Base-by-base conservation (phyloP, 1,139 yeast genomes). In the Blastobotrys illinoisensis region DNA sequence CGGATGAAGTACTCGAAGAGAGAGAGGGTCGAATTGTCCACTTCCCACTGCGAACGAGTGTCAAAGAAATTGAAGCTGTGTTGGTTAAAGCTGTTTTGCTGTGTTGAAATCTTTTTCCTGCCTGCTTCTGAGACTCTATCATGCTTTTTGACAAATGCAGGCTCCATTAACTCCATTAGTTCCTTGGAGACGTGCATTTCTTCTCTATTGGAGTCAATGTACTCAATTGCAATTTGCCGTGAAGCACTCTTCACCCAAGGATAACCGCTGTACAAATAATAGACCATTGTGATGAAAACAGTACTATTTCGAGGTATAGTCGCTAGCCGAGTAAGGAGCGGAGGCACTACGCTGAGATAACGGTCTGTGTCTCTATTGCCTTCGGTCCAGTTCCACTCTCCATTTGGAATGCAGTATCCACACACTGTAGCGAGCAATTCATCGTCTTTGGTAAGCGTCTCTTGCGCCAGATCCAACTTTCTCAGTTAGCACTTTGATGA, bases 101-200 rank as follows among this genome's bases (percentile, higher is more conserved):
- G 50, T 43, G 46, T 49, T 49, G 50, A 50, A 49, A 59, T 14
- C 18, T 52, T 45, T 20, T 52, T 58, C 11, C 62, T 53, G 32
- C 62, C 62, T 11, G 62, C 62, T 18, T 55, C 52, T 2, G 62
- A 59, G 4, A 53, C 52, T 16, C 9, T 46, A 11, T 44, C 46
- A 44, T 44, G 46, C 24, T 44, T 44, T 16, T n/a, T 23, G 4
- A 44, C 21, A 44, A 44, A 44, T 16, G 46, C 46, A 44, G 26
- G 16, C 6, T 44, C 16, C 16, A 44, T 7, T 14, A 19, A 9
- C 23, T 20, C 5, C 14, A 44, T 11, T 3, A 44, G 14, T 2
- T 18, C 24, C 16, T 32, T n/a, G 14, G 6, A 14, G 16, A 32
- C 16, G 40, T n/a, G 7, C 40, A 32, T n/a, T 13, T 14, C 40